These are phyloP conservation scores for Colletotrichum sublineola DNA, from an alignment of 2,329 filamentous ascomycete species.

Conservation along the genomic window DNA sequence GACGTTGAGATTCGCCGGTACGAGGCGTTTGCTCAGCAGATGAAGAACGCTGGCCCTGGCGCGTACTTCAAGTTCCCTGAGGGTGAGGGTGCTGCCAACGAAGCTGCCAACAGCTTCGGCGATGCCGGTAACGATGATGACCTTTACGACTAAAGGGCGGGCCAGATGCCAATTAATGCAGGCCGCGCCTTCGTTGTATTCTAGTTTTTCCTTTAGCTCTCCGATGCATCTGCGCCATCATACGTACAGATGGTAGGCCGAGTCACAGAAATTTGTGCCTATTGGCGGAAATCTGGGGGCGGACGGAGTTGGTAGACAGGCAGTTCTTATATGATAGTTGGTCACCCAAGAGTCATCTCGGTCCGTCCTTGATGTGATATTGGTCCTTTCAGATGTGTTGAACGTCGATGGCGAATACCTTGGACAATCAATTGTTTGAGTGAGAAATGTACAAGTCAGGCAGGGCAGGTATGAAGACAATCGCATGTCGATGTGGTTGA, in stretches of 20 bases:
- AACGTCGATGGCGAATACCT: too few relatives aligned
- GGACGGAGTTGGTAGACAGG: slow-evolving; percentile 44
- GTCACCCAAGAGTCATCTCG: not conserved
- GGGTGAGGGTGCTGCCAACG: slow-evolving; percentile 73
- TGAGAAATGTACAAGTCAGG: not conserved
- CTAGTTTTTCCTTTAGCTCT: slow-evolving; percentile 57
- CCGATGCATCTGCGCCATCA: slow-evolving; percentile 52
- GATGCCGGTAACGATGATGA: slow-evolving; percentile 94
- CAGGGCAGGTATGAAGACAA: not conserved
- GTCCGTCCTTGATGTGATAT: not conserved
- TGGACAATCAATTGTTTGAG: not conserved
- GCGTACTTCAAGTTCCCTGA: slow-evolving; percentile 98
- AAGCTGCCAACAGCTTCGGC: slow-evolving; percentile 77
- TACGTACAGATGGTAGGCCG: slow-evolving; percentile 35
- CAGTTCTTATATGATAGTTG: slow-evolving; percentile 38
- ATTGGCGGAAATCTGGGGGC: slow-evolving; percentile 30
- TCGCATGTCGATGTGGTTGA: not conserved
- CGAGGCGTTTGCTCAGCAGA: slow-evolving; percentile 97
- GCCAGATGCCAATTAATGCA: slow-evolving; percentile 44
- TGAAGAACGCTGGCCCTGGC: slow-evolving; percentile 97
- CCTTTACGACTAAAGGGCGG: slow-evolving; percentile 86
- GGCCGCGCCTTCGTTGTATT: slow-evolving; percentile 55
- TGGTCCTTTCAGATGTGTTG: not conserved
- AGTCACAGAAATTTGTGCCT: slow-evolving; percentile 26
- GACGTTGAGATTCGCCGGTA: slow-evolving; percentile 98